Conservation (phyloP, 805 yeast genomes). For the Nakazawaea peltata region DNA sequence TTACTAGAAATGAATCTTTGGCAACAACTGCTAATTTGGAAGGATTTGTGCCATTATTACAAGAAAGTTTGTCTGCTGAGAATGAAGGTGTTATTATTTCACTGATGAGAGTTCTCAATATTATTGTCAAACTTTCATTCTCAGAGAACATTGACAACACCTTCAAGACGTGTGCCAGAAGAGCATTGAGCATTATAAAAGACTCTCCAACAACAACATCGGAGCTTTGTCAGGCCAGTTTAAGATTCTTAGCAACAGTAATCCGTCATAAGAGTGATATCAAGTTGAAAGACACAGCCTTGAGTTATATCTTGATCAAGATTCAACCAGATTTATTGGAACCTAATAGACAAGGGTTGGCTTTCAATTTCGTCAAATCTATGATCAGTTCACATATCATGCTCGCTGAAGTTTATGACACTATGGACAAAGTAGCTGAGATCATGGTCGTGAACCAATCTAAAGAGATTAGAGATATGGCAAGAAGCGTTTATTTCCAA, state of each 20-base stretch:
- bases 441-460: slow-evolving; percentile 89
- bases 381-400: slow-evolving; percentile 64
- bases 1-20: slow-evolving; percentile 54
- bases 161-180: slow-evolving; percentile 55
- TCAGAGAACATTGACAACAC: slow-evolving; percentile 39
- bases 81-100: slow-evolving; percentile 74
- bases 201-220: slow-evolving; percentile 72
- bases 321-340: slow-evolving; percentile 85
- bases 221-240: slow-evolving; percentile 72
- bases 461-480: slow-evolving; percentile 71
- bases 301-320: slow-evolving; percentile 64
- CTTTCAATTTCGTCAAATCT: slow-evolving; percentile 76
- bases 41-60: slow-evolving; percentile 71
- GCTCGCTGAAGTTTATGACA: slow-evolving; percentile 86
- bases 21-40: slow-evolving; percentile 51
- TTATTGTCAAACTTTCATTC: slow-evolving; percentile 56
- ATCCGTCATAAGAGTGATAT: slow-evolving; percentile 63
- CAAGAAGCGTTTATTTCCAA: slow-evolving; percentile 75
- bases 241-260: slow-evolving; percentile 65
- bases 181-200: slow-evolving; percentile 54
- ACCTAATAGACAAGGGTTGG: slow-evolving; percentile 81
- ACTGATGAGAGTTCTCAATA: slow-evolving; percentile 53
- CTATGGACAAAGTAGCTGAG: slow-evolving; percentile 70
- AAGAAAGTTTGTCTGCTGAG: slow-evolving; percentile 42
- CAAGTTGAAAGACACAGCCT: slow-evolving; percentile 58